Evolutionary conservation across 345 rosid species (phyloP), one percentile per base, ranked within the genome.

Genomic region (Sisymbrium irio): DNA sequence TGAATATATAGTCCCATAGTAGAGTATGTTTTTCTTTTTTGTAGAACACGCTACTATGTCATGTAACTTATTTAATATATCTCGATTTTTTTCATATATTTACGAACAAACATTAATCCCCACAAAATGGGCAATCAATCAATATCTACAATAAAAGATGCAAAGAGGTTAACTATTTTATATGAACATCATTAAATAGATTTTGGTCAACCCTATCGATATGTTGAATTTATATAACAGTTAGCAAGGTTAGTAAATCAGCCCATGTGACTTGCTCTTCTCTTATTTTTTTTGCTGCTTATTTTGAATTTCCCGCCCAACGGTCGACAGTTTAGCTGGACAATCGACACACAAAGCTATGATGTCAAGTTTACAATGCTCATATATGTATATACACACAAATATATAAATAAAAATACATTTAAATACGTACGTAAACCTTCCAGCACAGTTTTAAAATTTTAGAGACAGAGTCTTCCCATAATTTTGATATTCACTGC

Each of bases 281-380:
- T 70, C 66, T 61, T 41, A 53, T 68, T 42, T 9, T 33, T 37
- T 70, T 56, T 57, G 56, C 53, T 56, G 67, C 51, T 63, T 55
- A 71, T 71, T 76, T 77, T 70, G 72, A 77, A 71, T 77, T 44
- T 65, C 76, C 72, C 76, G 80, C 76, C 45, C 76, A 65, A 57
- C 67, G 72, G 72, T 77, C 80, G 46, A 77, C 44, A 45, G 20
- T 46, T 62, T 56, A 55, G 66, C 30, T 76, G 54, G 61, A 66
- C 73, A 39, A 18, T 56, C 44, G 72, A 62, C 65, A 76, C 49
- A 45, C 25, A 45, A 22, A 56, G 49, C 32, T 50, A 69, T 41
- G 69, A 33, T 41, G 69, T 22, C 65, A 60, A 27, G 22, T 60
- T 30, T 19, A 28, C 47, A 46, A 60, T 60, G 62, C 42, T 57